Conservation (phyloP, 345 rosid species). For the Aethionema arabicum region DNA sequence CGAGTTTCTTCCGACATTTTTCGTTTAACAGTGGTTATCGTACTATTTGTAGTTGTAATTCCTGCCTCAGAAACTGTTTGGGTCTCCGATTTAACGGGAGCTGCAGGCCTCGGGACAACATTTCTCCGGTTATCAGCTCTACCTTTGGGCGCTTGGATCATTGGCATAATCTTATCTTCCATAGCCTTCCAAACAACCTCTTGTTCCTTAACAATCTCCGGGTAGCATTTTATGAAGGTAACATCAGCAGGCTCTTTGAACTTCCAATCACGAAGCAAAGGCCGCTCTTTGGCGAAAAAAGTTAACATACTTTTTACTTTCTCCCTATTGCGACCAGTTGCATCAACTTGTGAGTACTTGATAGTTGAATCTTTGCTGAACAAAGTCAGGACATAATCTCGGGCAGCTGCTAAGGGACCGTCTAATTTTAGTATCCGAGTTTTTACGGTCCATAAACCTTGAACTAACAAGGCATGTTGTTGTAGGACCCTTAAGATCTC, state of each 20-base stretch:
- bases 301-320: constrained; percentile 14
- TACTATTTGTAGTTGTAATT: constrained; percentile 27
- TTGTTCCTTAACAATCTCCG: constrained; percentile 25
- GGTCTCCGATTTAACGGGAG: constrained; percentile 38
- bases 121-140: constrained; percentile 36
- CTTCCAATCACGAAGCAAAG: constrained; percentile 33
- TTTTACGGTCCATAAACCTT: constrained; percentile 85
- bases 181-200: neutral
- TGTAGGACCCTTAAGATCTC: constrained; percentile 57
- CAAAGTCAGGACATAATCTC: constrained; percentile 54
- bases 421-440: constrained; percentile 44
- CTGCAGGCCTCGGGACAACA: constrained; percentile 31
- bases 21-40: constrained; percentile 32
- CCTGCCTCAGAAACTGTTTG: constrained; percentile 43
- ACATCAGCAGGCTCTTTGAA: constrained; percentile 37
- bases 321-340: constrained; percentile 10
- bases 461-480: constrained; percentile 59
- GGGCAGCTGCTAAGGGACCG: constrained; percentile 33
- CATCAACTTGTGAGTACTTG: constrained; percentile 30
- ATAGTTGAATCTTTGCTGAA: constrained; percentile 38
- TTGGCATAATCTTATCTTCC: neutral
- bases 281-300: constrained; percentile 31
- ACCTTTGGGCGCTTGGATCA: constrained; percentile 32
- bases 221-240: constrained; percentile 31
- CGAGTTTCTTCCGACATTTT: constrained; percentile 60